Evolutionary conservation across 208 protist genomes (phyloP), one percentile per base, ranked within the genome.

Genomic region (Trypanosoma congolense): DNA sequence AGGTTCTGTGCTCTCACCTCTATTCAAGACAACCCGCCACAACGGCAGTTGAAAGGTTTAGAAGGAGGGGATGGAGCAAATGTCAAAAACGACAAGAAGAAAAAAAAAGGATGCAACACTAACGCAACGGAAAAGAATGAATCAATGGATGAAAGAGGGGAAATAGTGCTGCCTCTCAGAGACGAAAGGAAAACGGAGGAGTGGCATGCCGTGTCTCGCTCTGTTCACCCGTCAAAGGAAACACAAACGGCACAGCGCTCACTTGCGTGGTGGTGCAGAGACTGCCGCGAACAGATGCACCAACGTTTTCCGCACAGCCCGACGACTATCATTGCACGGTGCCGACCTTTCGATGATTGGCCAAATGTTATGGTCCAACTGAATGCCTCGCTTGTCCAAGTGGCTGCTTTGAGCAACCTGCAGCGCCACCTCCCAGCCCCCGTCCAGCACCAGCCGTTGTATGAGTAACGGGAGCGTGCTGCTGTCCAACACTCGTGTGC

Each of bases 391-490:
- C 10, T 36, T 45, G 42, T 83, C 74, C 26, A 93, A 73, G 33
- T 70, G 66, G 14, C 47, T 47, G 55, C 77, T 82, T 41, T 74
- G 57, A 29, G 90, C 42, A 1, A 89, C 65, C 3, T 54, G 61
- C 24, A 93, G 58, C 5, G 86, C 81, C 9, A 80, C 49, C 28
- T 61, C 47, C 86, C 86, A 93, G 28, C 77, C 68, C 8, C 73
- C 68, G 43, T 41, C 56, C 2, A 63, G 54, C 8, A 70, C 73
- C 2, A 83, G 70, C 9, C 73, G 69, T 58, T 93, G 86, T 4
- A 90, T 22, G 1, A 93, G 55, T n/a, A 93, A 51, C 0, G 73
- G 82, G 4, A 93, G 66, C 0, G 81, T 83, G 44, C 75, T 71
- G 50, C 71, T 80, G 60, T 88, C 73, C 4, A 93, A 12, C 1